A percentile compares a stretch with the other conserved stretches of the same genome.
Evolutionary conservation across 768 basidiomycete genomes (phyloP).

Genomic region (Rhodotorula kratochvilovae): DNA sequence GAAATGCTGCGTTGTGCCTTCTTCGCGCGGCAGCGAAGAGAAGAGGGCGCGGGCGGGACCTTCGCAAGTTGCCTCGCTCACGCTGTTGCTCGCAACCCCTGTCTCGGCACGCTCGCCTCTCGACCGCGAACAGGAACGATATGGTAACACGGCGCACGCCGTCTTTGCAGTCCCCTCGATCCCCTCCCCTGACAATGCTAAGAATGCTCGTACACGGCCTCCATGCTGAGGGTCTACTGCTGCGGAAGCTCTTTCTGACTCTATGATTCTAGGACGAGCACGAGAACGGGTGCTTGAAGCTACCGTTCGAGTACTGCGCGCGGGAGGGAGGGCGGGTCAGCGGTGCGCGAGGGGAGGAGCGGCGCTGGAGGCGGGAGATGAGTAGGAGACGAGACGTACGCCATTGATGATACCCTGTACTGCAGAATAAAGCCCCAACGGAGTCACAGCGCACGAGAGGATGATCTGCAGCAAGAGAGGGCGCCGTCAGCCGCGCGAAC

Average conservation of each 20-base stretch:
- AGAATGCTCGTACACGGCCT: no score
- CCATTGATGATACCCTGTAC: not conserved
- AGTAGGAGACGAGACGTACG: not conserved
- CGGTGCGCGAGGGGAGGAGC: not conserved
- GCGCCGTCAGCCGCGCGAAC: no score
- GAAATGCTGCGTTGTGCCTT: no score
- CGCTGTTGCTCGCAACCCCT: no score
- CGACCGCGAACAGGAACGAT: no score
- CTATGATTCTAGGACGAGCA: constrained; percentile 4
- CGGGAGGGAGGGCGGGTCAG: not conserved
- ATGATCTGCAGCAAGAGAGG: not conserved
- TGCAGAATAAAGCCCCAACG: not conserved
- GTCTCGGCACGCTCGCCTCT: no score
- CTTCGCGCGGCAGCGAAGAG: no score
- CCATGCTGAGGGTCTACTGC: not conserved
- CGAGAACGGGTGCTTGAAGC: constrained; percentile 11
- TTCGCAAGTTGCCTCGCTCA: no score
- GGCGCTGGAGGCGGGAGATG: not conserved
- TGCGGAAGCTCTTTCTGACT: not conserved
- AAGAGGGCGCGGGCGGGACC: no score
- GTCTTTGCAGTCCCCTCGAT: no score
- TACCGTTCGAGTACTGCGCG: constrained; percentile 1
- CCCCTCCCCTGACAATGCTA: no score
- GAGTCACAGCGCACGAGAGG: not conserved
- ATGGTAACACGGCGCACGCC: no score